Percentiles rank a stretch among this genome's conserved stretches.
These are phyloP conservation scores for Quercus tomentella DNA, from an alignment of 331 rosid genomes.

Conservation along the genomic window DNA sequence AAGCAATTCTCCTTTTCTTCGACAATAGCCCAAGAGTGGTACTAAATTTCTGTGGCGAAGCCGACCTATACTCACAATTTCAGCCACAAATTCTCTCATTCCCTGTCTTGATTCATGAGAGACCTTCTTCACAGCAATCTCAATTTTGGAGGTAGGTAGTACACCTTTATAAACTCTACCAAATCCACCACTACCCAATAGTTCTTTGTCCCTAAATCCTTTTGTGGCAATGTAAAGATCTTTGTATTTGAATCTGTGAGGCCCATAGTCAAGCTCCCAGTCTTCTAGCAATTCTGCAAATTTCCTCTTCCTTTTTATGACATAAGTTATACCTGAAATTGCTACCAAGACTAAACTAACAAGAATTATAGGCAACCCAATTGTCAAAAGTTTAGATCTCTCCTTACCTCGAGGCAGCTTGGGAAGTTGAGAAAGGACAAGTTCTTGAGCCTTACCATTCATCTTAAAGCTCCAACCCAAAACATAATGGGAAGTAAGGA, in stretches of 20 bases:
- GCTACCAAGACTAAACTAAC: neutral
- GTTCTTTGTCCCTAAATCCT: conserved; percentile 13
- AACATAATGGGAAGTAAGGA: conserved; percentile 11
- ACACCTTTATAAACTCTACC: conserved; percentile 39
- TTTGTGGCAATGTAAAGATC: conserved; percentile 36
- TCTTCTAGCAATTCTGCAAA: conserved; percentile 35
- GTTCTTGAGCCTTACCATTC: conserved; percentile 22
- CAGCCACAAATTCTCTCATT: conserved; percentile 38
- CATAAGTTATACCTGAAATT: neutral
- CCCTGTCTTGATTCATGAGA: conserved; percentile 33
- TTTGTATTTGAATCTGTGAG: conserved; percentile 34
- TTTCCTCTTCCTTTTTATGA: conserved; percentile 16
- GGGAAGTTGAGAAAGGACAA: conserved; percentile 23
- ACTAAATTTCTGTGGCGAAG: conserved; percentile 16
- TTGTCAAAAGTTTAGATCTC: neutral
- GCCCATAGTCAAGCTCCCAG: conserved; percentile 42
- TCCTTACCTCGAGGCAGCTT: conserved; percentile 8
- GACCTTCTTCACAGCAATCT: conserved; percentile 33
- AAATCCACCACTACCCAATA: conserved; percentile 38
- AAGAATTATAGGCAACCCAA: conserved; percentile 12
- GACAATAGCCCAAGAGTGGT: conserved; percentile 36
- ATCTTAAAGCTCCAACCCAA: conserved; percentile 37
- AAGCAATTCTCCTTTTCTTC: conserved; percentile 23
- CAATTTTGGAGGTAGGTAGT: conserved; percentile 14
- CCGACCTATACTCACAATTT: conserved; percentile 31